Evolutionary conservation across 2,329 filamentous ascomycete genomes (phyloP).

Genomic region (Talaromyces sp.): DNA sequence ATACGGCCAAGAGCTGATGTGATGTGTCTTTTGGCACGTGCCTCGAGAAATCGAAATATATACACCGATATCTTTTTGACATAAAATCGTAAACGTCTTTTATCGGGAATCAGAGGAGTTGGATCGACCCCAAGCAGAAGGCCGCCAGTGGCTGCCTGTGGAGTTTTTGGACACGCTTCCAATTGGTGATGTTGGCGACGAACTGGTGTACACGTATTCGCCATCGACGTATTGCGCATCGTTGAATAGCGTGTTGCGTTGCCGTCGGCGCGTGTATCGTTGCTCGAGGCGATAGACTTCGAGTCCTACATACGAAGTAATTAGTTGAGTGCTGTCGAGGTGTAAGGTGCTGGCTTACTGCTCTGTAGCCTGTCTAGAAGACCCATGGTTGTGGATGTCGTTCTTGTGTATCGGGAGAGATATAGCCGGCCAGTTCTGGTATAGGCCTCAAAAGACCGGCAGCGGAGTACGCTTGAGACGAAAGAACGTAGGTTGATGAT

Average conservation of each 20-base stretch:
- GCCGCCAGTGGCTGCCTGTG: slow-evolving; percentile 11
- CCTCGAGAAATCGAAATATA: not conserved
- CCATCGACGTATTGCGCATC: slow-evolving; percentile 91
- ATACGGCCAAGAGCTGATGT: not conserved
- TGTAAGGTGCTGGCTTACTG: slow-evolving; percentile 31
- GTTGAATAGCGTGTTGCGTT: slow-evolving; percentile 82
- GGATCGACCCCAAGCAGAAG: slow-evolving; percentile 8
- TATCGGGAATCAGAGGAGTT: slow-evolving; percentile 9
- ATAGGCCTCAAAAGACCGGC: not conserved
- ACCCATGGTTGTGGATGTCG: slow-evolving; percentile 29
- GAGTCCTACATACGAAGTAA: slow-evolving; percentile 46
- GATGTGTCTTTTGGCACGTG: not conserved
- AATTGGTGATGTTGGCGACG: slow-evolving; percentile 31
- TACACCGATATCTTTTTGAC: not conserved
- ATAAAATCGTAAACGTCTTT: slow-evolving; percentile 7
- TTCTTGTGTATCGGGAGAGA: not conserved
- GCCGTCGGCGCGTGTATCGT: slow-evolving; percentile 85
- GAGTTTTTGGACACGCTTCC: slow-evolving; percentile 35
- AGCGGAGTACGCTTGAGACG: not conserved
- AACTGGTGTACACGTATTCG: slow-evolving; percentile 73
- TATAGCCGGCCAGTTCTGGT: not conserved
- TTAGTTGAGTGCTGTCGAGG: not conserved
- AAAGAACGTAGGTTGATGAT: not conserved
- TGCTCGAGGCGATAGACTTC: slow-evolving; percentile 94
- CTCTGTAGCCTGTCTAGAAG: slow-evolving; percentile 46